Evolutionary conservation across 306 rosid genomes (phyloP).

Genomic region (Senna tora): DNA sequence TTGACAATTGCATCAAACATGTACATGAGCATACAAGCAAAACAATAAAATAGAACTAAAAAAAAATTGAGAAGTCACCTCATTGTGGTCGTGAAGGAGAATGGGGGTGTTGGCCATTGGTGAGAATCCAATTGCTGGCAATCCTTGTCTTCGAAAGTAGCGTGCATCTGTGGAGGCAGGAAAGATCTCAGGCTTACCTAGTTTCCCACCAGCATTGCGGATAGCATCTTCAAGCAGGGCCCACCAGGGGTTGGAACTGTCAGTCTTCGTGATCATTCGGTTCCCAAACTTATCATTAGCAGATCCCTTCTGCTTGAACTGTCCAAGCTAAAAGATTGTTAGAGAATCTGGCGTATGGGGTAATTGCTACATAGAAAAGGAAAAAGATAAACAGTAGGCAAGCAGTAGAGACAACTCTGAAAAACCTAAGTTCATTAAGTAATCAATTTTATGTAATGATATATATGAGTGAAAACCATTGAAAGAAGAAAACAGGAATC

Average conservation of each 20-base stretch:
- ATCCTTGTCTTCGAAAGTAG: constrained; percentile 72
- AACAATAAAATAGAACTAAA: not conserved
- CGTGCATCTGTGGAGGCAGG: constrained; percentile 90
- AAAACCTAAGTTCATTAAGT: not conserved
- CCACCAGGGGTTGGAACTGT: constrained; percentile 94
- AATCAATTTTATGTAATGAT: constrained; percentile 8
- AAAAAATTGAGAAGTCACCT: constrained; percentile 53
- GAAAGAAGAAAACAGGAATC: no score
- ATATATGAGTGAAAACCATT: not conserved
- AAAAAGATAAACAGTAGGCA: not conserved
- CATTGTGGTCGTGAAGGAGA: constrained; percentile 94
- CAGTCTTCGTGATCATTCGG: constrained; percentile 66
- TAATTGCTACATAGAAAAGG: not conserved
- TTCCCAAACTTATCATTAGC: constrained; percentile 57
- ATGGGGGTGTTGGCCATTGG: constrained; percentile 93
- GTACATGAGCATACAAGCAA: constrained; percentile 13
- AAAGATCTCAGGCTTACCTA: constrained; percentile 85
- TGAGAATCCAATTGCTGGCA: constrained; percentile 94
- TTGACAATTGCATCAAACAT: constrained; percentile 11
- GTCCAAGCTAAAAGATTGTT: constrained; percentile 47
- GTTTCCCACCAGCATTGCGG: constrained; percentile 73
- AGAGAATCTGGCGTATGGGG: constrained; percentile 28
- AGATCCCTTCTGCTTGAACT: constrained; percentile 74
- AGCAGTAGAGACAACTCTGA: not conserved
- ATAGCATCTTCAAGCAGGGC: constrained; percentile 73